These are phyloP conservation scores for peach (Prunus persica) DNA, from an alignment of 306 rosid species.

Conservation along the genomic window Prunus_persica_NCBIv2 NC_034015.1:17500001-17500500, in stretches of 20 bases:
- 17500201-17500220: conserved; percentile 28
- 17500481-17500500: neutral
- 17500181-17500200: conserved; percentile 81
- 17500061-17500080: conserved; percentile 88
- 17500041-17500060: conserved; percentile 95
- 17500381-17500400: conserved; percentile 99
- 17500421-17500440: conserved; percentile 99
- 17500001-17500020: conserved; percentile 73
- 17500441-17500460: conserved; percentile 99
- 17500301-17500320: neutral
- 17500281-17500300: neutral
- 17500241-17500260: conserved; percentile 6
- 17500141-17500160: conserved; percentile 99
- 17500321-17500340: neutral
- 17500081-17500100: conserved; percentile 87
- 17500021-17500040: conserved; percentile 90
- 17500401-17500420: conserved; percentile 90
- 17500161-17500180: conserved; percentile 99
- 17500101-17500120: conserved; percentile 96
- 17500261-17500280: neutral
- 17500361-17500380: conserved; percentile 94
- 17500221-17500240: conserved; percentile 9
- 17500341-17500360: conserved; percentile 11
- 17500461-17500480: conserved; percentile 49
- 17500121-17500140: conserved; percentile 96